These are phyloP conservation scores for Leucosporidium yakuticum DNA, from an alignment of 768 basidiomycete species.

Conservation along the genomic window DNA sequence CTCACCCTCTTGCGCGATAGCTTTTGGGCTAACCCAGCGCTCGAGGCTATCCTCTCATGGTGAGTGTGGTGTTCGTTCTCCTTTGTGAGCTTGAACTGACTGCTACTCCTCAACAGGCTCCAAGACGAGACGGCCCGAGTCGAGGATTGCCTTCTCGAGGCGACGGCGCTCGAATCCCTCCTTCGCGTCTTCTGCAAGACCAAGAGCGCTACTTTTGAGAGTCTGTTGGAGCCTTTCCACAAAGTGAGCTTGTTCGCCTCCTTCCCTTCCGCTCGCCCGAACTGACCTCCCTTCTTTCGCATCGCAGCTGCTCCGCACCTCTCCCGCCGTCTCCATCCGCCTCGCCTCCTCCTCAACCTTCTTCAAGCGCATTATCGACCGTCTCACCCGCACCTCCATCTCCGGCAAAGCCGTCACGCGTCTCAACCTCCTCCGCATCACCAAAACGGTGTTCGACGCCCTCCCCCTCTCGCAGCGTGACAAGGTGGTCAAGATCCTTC, in stretches of 20 bases:
- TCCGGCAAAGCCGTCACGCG: constrained; percentile 80
- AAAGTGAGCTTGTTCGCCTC: constrained; percentile 50
- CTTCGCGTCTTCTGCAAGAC: constrained; percentile 74
- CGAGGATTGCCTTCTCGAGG: constrained; percentile 75
- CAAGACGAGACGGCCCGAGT: constrained; percentile 92
- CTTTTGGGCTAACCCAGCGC: constrained; percentile 83
- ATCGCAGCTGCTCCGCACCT: constrained; percentile 60
- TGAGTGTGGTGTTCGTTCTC: constrained; percentile 42
- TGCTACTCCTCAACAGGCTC: constrained; percentile 54
- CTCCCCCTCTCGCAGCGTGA: constrained; percentile 12
- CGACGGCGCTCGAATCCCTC: constrained; percentile 59
- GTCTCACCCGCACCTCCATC: constrained; percentile 50
- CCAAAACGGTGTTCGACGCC: constrained; percentile 72
- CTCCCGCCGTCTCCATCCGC: constrained; percentile 63
- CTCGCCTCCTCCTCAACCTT: constrained; percentile 72
- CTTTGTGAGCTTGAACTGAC: background rate
- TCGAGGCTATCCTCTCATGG: constrained; percentile 89
- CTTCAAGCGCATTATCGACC: constrained; percentile 79
- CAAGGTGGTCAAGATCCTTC: constrained; percentile 28
- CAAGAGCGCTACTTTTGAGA: constrained; percentile 66
- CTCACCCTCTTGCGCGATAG: constrained; percentile 70
- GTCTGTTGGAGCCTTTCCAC: constrained; percentile 81
- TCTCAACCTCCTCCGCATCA: constrained; percentile 77
- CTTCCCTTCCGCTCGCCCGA: too few relatives aligned
- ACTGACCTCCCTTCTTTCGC: background rate